Conservation (phyloP, 306 rosid genomes). For the barrel medic (Medicago truncatula) region MtrunA17r5.0-ANR NC_053045.1:22370001-22370500, state of each 20-base stretch:
- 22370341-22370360: not conserved
- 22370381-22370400: not conserved
- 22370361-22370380: not conserved
- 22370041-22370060: constrained; percentile 41
- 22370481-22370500: not conserved
- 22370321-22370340: not conserved
- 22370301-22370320: not conserved
- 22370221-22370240: constrained; percentile 80
- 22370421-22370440: not conserved
- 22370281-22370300: not conserved
- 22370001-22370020: constrained; percentile 58
- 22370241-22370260: constrained; percentile 57
- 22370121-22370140: constrained; percentile 90
- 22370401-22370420: too few species aligned
- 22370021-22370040: constrained; percentile 56
- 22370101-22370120: constrained; percentile 92
- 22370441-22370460: not conserved
- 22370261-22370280: not conserved
- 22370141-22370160: constrained; percentile 80
- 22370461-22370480: not conserved
- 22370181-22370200: constrained; percentile 96
- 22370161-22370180: constrained; percentile 98
- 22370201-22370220: constrained; percentile 71
- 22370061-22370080: constrained; percentile 66
- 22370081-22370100: constrained; percentile 64